phyloP scores from a whole-genome alignment of 75 land plant species.

The Picea sitchensis region DNA sequence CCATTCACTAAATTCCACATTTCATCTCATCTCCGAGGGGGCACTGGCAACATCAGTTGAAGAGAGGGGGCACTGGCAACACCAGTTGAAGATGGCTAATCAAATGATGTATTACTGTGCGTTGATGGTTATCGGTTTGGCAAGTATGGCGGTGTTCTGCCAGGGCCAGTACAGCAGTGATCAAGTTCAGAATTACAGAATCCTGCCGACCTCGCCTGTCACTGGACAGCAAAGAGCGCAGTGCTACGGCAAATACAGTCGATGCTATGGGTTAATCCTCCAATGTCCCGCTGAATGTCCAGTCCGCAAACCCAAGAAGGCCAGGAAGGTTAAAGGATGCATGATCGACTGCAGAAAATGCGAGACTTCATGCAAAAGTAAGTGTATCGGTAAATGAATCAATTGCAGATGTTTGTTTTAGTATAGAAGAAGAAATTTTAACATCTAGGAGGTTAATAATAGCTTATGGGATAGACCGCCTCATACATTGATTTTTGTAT shows the following conservation, averaged over 20 bases:
- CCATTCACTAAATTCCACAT: too few species aligned
- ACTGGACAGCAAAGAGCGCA: constrained; percentile 29
- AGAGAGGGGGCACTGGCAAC: too few species aligned
- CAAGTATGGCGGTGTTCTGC: neutral
- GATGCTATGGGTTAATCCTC: constrained; percentile 23
- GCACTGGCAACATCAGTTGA: too few species aligned
- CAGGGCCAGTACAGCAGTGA: neutral
- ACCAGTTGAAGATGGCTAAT: too few species aligned
- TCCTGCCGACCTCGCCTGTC: constrained; percentile 7
- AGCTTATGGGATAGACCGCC: too few species aligned
- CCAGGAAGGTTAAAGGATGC: constrained; percentile 37
- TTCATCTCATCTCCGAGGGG: too few species aligned
- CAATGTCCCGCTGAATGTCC: constrained; percentile 38
- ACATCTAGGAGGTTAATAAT: too few species aligned
- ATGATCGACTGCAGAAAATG: constrained; percentile 43
- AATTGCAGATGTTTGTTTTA: neutral
- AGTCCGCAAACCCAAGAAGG: constrained; percentile 27
- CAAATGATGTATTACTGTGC: too few species aligned
- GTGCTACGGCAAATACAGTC: constrained; percentile 22
- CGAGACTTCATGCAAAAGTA: constrained; percentile 51
- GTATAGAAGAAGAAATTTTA: too few species aligned
- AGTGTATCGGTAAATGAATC: neutral
- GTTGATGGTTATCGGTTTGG: too few species aligned
- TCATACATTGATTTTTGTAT: too few species aligned
- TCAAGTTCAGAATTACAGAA: constrained; percentile 16